Evolutionary conservation across 495 filamentous ascomycete species (phyloP).

Genomic region (Hyaloscypha finlandica): DNA sequence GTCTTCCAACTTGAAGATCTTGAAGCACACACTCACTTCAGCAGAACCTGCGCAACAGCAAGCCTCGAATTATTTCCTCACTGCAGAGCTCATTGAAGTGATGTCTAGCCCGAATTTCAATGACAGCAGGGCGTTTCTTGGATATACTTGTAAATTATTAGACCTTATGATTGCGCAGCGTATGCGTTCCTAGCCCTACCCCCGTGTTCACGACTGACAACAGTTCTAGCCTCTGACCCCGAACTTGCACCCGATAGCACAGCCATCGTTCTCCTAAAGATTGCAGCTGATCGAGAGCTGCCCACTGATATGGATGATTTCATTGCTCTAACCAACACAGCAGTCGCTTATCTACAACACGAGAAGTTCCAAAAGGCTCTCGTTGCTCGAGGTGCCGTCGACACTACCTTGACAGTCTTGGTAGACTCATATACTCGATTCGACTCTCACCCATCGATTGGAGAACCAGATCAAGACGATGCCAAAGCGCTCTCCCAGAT

Average conservation of each 20-base stretch:
- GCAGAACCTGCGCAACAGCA: conserved; percentile 55
- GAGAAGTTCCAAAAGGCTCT: conserved; percentile 45
- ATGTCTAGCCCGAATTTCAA: conserved; percentile 38
- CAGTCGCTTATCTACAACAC: conserved; percentile 31
- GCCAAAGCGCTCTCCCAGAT: conserved; percentile 53
- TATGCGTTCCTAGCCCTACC: conserved; percentile 27
- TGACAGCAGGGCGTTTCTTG: conserved; percentile 35
- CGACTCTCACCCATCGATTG: conserved; percentile 29
- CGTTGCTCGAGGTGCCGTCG: conserved; percentile 36
- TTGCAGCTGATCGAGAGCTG: conserved; percentile 29
- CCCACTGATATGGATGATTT: conserved; percentile 37
- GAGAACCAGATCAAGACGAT: conserved; percentile 44
- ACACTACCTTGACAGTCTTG: conserved; percentile 32
- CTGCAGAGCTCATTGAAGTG: conserved; percentile 41
- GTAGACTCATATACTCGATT: conserved; percentile 39
- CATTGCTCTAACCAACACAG: conserved; percentile 36
- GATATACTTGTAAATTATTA: conserved; percentile 50
- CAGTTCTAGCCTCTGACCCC: conserved; percentile 26
- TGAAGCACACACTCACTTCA: conserved; percentile 21
- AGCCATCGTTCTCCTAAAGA: conserved; percentile 30
- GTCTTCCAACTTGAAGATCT: conserved; percentile 7
- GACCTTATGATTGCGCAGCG: conserved; percentile 48
- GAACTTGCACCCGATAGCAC: conserved; percentile 35
- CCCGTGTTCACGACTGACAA: neutral
- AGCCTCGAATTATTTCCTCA: conserved; percentile 46